A percentile compares a stretch with the other conserved stretches of the same genome.
Conservation (phyloP, 2,329 filamentous ascomycete species). For the Sordariomycetes sp. region DNA sequence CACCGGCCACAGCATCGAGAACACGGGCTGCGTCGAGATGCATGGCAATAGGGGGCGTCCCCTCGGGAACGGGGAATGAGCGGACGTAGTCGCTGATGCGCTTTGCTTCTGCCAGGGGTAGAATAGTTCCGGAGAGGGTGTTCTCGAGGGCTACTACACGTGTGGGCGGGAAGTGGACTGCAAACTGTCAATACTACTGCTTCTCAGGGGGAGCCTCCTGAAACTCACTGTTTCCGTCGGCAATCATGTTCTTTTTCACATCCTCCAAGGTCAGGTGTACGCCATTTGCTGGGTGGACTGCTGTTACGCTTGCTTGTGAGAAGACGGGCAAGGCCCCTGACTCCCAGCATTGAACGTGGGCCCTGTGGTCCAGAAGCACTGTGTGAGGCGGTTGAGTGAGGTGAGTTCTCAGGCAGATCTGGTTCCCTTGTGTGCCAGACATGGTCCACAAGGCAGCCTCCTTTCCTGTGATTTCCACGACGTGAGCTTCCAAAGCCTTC, state of each 20-base stretch:
- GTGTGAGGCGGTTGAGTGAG: conserved; percentile 16
- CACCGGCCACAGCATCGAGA: conserved; percentile 65
- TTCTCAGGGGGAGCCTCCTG: no score
- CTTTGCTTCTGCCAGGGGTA: conserved; percentile 60
- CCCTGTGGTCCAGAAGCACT: conserved; percentile 47
- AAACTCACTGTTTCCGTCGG: conserved; percentile 14
- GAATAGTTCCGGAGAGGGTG: conserved; percentile 65
- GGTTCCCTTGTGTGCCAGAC: conserved; percentile 17
- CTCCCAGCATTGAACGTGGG: conserved; percentile 63
- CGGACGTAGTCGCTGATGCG: conserved; percentile 60
- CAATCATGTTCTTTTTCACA: conserved; percentile 34
- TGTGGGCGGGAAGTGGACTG: conserved; percentile 71
- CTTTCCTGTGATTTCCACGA: conserved; percentile 14
- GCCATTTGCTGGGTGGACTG: conserved; percentile 59
- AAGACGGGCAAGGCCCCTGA: conserved; percentile 56
- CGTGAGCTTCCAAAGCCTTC: conserved; percentile 9
- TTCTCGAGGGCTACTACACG: conserved; percentile 73
- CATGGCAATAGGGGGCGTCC: conserved; percentile 46
- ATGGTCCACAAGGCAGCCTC: conserved; percentile 16
- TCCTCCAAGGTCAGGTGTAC: conserved; percentile 67
- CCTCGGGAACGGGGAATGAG: conserved; percentile 19
- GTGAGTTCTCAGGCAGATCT: conserved; percentile 16
- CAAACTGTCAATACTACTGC: no score
- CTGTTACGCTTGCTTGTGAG: conserved; percentile 57
- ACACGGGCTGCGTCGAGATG: conserved; percentile 69